Evolutionary conservation across 768 basidiomycete species (phyloP), one percentile per base, ranked within the genome.

Genomic region (Lactarius psammicola): DNA sequence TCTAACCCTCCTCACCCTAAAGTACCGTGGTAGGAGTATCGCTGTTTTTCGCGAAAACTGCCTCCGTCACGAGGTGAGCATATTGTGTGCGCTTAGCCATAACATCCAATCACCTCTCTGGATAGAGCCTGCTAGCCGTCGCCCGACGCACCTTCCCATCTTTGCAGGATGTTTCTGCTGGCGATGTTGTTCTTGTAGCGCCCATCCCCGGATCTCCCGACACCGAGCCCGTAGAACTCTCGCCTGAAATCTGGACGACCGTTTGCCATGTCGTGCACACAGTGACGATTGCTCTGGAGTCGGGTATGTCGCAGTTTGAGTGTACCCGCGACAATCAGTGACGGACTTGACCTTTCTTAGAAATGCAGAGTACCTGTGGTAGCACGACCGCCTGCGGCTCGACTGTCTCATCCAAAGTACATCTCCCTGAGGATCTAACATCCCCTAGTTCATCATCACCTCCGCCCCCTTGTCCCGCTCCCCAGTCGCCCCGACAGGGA

Each of bases 211-310:
- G 36, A 42, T 42, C 49, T 53, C 36, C 38, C 0, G 30, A 33
- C 7, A 8, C 34, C 2, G 60, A 18, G 60, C 5, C 33, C 18
- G 65, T 66, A 11, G 56, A 66, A 44, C 30, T 66, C n/a, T 40
- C 31, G 1, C 31, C 18, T 3, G 38, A 58, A 1, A 34, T 53
- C 30, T 66, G 65, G 65, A 28, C 46, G 13, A 2, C 13, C 8
- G 38, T 66, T 28, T 13, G 49, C 30, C 3, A 3, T 1, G 20
- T 23, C 18, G 30, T 62, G 1, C 30, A 42, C 11, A 26, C 49
- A 2, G 60, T 66, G n/a, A 66, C 56, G n/a, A 53, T 66, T 44
- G 18, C 26, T 26, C 23, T 58, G 5, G 31, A 53, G 40, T 54
- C 60, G 20, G 65, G 65, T 66, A 54, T 38, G 36, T 51, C n/a